Evolutionary conservation across 768 basidiomycete species (phyloP).

Genomic region (Leccinum uliginosum): DNA sequence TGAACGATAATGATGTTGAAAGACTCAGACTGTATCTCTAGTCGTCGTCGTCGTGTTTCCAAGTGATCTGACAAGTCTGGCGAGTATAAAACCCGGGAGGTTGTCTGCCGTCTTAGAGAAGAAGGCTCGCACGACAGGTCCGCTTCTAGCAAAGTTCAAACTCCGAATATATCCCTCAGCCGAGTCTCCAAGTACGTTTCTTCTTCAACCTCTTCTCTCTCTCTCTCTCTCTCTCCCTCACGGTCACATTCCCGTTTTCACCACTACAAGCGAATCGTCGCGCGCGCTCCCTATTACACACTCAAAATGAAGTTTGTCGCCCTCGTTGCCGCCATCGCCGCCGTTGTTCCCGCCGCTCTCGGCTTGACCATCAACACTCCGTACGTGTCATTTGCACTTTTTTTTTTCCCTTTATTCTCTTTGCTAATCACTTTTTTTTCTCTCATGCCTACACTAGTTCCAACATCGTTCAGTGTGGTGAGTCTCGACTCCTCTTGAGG

Average conservation of each 20-base stretch:
- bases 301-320: conserved; percentile 36
- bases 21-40: neutral
- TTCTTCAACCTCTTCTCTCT: neutral
- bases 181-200: neutral
- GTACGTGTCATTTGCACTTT: conserved; percentile 37
- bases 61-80: neutral
- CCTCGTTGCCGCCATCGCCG: conserved; percentile 27
- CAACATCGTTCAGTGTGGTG: conserved; percentile 48
- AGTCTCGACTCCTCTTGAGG: conserved; percentile 13
- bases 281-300: conserved; percentile 13
- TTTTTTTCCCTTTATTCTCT: conserved; percentile 5
- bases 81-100: neutral
- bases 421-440: neutral
- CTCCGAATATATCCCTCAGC: conserved; percentile 23
- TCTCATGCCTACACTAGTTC: conserved; percentile 26
- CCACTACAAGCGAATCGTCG: conserved; percentile 9
- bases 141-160: conserved; percentile 14
- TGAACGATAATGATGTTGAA: neutral
- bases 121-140: neutral
- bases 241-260: neutral
- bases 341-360: conserved; percentile 33
- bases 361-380: conserved; percentile 64
- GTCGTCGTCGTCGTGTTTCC: neutral
- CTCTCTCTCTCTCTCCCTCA: neutral
- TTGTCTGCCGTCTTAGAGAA: too few relatives aligned